Evolutionary conservation across 108 stramenopile genomes (phyloP).

Genomic region (Discostella stelligeroides): DNA sequence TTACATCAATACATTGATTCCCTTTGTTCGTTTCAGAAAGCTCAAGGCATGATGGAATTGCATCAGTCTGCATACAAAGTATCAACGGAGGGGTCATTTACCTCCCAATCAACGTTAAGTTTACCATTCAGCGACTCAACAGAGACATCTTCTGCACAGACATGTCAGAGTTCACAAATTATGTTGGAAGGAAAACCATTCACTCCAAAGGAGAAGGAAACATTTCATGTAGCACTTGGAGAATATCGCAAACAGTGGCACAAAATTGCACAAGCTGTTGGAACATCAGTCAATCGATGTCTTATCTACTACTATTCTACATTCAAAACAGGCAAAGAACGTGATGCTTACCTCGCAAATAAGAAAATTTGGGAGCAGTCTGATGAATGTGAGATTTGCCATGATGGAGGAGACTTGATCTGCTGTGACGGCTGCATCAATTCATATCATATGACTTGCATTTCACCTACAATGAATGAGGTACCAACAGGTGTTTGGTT

Average conservation of each 20-base stretch:
- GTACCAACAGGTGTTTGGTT: slow-evolving; percentile 86
- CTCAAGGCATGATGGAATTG: slow-evolving; percentile 50
- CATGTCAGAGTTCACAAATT: slow-evolving; percentile 10
- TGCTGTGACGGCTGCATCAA: slow-evolving; percentile 82
- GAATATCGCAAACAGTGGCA: slow-evolving; percentile 51
- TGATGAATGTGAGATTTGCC: slow-evolving; percentile 56
- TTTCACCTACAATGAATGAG: slow-evolving; percentile 61
- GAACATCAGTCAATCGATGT: slow-evolving; percentile 50
- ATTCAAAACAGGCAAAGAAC: slow-evolving; percentile 47
- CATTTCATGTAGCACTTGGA: slow-evolving; percentile 34
- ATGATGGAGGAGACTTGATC: slow-evolving; percentile 61
- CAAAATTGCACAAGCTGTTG: slow-evolving; percentile 53
- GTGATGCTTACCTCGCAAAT: slow-evolving; percentile 29
- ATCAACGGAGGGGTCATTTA: slow-evolving; percentile 31
- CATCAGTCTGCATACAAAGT: slow-evolving; percentile 57
- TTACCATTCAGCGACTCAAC: not conserved
- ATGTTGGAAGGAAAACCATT: slow-evolving; percentile 40
- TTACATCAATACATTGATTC: slow-evolving; percentile 55
- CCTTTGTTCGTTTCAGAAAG: slow-evolving; percentile 36
- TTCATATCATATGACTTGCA: slow-evolving; percentile 71
- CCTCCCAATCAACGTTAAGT: not conserved
- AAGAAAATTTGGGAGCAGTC: slow-evolving; percentile 61
- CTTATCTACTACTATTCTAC: slow-evolving; percentile 63
- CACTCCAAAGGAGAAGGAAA: slow-evolving; percentile 10
- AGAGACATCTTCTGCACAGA: not conserved